These are phyloP conservation scores for Lotus japonicus DNA, from an alignment of 306 rosid genomes.

Conservation along the genomic window DNA sequence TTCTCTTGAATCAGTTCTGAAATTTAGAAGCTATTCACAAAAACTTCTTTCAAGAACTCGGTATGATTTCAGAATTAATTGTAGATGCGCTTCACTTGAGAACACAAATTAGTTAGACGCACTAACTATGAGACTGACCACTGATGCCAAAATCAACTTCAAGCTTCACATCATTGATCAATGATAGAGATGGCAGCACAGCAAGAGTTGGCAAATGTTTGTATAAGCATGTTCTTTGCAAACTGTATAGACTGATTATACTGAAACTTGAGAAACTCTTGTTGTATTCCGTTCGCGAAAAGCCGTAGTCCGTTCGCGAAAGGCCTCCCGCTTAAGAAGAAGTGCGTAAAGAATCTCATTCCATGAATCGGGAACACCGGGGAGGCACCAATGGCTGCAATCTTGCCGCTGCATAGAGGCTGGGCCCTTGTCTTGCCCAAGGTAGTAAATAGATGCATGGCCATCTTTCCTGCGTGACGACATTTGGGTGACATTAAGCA, in stretches of 20 bases:
- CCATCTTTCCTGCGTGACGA: constrained; percentile 71
- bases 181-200: constrained; percentile 9
- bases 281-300: constrained; percentile 7
- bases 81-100: no score
- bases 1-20: no score
- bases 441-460: constrained; percentile 70
- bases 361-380: constrained; percentile 95
- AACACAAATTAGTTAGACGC: constrained; percentile 5
- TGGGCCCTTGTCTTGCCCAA: constrained; percentile 33
- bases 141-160: constrained; percentile 14
- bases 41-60: no score
- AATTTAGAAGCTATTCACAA: no score
- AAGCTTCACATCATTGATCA: constrained; percentile 9
- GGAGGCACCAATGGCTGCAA: constrained; percentile 98
- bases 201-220: background rate
- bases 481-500: constrained; percentile 70
- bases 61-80: no score
- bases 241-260: constrained; percentile 8
- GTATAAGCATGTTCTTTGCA: constrained; percentile 2
- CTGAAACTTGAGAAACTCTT: constrained; percentile 23
- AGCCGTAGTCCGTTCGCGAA: background rate
- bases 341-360: constrained; percentile 73
- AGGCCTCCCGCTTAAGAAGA: constrained; percentile 46
- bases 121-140: constrained; percentile 8
- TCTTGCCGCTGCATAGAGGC: constrained; percentile 65